Evolutionary conservation across 306 rosid genomes (phyloP).

Genomic region (Sicyos edulis): DNA sequence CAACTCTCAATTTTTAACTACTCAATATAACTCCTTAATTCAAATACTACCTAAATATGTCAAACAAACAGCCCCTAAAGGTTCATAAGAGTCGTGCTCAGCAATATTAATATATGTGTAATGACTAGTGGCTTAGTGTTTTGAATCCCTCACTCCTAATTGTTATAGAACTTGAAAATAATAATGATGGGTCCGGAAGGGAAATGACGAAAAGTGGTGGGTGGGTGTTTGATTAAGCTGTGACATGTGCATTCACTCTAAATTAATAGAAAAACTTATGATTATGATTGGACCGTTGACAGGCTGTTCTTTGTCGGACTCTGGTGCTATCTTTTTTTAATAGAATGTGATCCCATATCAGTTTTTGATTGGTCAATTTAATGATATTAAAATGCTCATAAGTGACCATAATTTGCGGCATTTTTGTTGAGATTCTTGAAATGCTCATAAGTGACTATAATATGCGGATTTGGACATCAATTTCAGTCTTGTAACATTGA

Average conservation of each 20-base stretch:
- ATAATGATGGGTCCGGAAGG: slow-evolving; percentile 22
- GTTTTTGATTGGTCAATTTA: neutral
- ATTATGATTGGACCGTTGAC: slow-evolving; percentile 18
- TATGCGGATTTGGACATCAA: slow-evolving; percentile 4
- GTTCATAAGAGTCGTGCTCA: too few relatives aligned
- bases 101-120: too few relatives aligned
- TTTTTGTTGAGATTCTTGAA: too few relatives aligned
- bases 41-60: too few relatives aligned
- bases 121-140: too few relatives aligned
- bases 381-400: neutral
- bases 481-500: neutral
- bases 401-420: neutral
- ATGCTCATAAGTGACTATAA: too few relatives aligned
- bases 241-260: slow-evolving; percentile 44
- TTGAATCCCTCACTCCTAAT: too few relatives aligned
- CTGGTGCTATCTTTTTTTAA: neutral
- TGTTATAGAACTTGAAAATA: too few relatives aligned
- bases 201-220: slow-evolving; percentile 24
- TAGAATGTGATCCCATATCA: neutral
- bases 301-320: slow-evolving; percentile 14
- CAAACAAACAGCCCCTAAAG: too few relatives aligned
- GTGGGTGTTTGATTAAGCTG: slow-evolving; percentile 33
- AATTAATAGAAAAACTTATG: neutral
- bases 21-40: too few relatives aligned
- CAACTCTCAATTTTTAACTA: too few relatives aligned